Evolutionary conservation across 768 basidiomycete genomes (phyloP), one percentile per base, ranked within the genome.

Genomic region (Termitomyces sp.): DNA sequence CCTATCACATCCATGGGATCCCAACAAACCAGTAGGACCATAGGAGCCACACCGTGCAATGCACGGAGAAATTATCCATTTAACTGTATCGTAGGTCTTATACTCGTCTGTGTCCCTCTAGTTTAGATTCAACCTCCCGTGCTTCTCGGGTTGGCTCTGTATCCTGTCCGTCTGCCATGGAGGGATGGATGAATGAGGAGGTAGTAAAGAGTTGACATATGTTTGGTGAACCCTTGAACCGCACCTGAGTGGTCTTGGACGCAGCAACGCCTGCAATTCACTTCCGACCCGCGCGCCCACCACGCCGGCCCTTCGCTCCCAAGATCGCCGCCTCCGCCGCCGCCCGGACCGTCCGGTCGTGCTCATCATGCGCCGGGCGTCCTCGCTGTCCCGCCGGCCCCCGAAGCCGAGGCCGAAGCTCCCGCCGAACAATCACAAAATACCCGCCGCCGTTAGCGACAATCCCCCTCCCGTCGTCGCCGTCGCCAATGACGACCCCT

Each of bases 281-380:
- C 12, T 26, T 26, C 20, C 9, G 26, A 33, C 5, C 5, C 48
- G 54, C 42, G 54, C 52, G 52, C 52, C 48, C 56, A 58, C 36
- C 52, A 59, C 54, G 58, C 58, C 54, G 32, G 48, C 54, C 54
- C 49, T 55, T 38, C 58, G 58, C 50, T 59, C 58, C 4, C 58
- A 59, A 56, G 52, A 53, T 24, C 52, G 52, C 38, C 52, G 52
- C 38, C 58, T 59, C 18, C 58, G 58, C 53, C 53, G 58, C 40
- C 58, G 58, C 33, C 53, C 58, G 58, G 32, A 40, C 54, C 58
- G 46, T 42, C 47, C 58, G 46, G 46, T 38, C 12, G 36, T 36
- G 53, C 32, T 54, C 28, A 50, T 55, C 12, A 53, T 53, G 52
- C 52, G 38, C 33, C 30, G n/a, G 42, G 53, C 20, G 14, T 47